Evolutionary conservation across 2,329 filamentous ascomycete genomes (phyloP), one percentile per base, ranked within the genome.

Genomic region (Elsinoe australis): DNA sequence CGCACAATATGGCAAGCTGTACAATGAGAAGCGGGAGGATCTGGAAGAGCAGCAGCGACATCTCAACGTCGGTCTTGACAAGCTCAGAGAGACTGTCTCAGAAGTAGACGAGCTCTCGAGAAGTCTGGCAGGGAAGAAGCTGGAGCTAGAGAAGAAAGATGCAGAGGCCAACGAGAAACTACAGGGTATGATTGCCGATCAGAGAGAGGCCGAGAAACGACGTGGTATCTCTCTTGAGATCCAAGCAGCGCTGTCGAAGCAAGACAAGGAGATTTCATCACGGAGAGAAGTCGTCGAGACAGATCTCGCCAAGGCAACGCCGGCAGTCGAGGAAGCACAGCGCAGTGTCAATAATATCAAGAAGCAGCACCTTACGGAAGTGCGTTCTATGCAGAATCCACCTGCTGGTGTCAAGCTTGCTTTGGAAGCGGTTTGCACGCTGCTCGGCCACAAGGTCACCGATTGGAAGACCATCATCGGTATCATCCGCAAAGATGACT

Each of bases 341-440:
- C 87, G 88, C 64, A 95, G 89, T 68, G 94, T 98, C 66, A 92
- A 86, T 71, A 95, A 94, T 72, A 98, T 98, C 72, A 98, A 96
- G 73, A 82, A 85, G 62, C 88, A 95, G 64, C 92, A 98, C 66
- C 75, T 98, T 55, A 95, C 89, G 9, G 92, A 98, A 80, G 90
- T 98, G 44, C 82, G 92, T 62, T 95, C 90, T 55, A 96, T 98
- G 92, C 81, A 82, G 56, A 94, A 87, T 59, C 92, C 92, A 5
- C 92, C 92, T 6, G 75, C 81, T 56, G 87, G 88, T 73, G 94
- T 98, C 57, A 83, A 87, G 61, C 79, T 96, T 57, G 87, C 92
- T 2, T 75, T 98, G 50, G 90, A 96, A 63, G 87, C 92, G n/a
- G 94, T 98, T 4, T 96, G 92, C 70, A 92, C 89, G 0, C 71